Base-by-base conservation (phyloP, 2,329 filamentous ascomycete genomes). In the Balansia obtecta region DNA sequence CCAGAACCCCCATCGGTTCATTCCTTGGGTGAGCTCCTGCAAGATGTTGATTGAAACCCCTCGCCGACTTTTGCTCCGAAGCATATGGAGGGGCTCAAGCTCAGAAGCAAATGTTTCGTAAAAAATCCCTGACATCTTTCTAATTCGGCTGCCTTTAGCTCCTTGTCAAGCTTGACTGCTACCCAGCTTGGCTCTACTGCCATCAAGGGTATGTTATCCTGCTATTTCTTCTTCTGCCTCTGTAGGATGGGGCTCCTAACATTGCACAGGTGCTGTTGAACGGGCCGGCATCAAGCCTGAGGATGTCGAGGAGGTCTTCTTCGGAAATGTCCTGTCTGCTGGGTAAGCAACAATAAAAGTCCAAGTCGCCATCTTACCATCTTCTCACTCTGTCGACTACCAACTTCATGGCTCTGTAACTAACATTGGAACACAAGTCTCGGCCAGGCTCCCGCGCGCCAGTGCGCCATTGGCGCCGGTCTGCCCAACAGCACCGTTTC, bases 321-420 rank as follows among this genome's bases (percentile, higher is more conserved):
- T 96, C 65, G 93, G 93, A 69, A 98, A 98, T 75, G 93, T 98
- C 58, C 80, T 98, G 62, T 95, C 90, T 53, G 93, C 91, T 68
- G 90, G 91, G 90, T 95, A 78, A 61, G 76, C 1, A 15, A 16
- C 4, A 4, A n/a, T n/a, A n/a, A n/a, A 4, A 8, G 6, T 37
- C 63, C 47, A 30, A 45, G 41, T 48, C 34, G 16, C 34, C 7
- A 6, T 27, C 27, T 27, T 7, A 8, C 27, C 27, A 8, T 27
- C 27, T 27, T 27, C 27, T 27, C 27, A 27, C 27, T 27, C 27
- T 27, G 8, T 27, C 22, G 22, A 27, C 3, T 6, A 27, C 6
- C 22, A 27, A 27, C 22, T 27, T 27, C 22, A 27, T 27, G 27
- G 27, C 27, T 27, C 27, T 27, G 20, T 8, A 27, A 46, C 47